Conservation (phyloP, 2,329 filamentous ascomycete genomes). For the Epichloe brachyelytri region DNA sequence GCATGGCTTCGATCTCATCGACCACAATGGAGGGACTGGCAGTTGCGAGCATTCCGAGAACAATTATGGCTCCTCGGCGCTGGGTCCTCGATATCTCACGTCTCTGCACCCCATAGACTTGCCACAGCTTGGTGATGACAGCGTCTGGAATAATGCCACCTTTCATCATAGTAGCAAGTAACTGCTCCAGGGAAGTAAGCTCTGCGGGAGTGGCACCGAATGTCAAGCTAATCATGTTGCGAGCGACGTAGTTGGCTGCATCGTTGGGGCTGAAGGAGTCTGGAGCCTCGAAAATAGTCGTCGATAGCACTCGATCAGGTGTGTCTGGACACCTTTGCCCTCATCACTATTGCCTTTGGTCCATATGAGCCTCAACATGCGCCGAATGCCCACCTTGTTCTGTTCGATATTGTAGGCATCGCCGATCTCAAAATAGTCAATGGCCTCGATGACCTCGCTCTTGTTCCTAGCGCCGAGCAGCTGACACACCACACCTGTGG, state of each 20-base stretch:
- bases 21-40: conserved; percentile 89
- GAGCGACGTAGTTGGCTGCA: conserved; percentile 85
- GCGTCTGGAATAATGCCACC: conserved; percentile 72
- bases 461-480: conserved; percentile 92
- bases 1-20: conserved; percentile 87
- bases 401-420: conserved; percentile 95
- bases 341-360: conserved; percentile 99
- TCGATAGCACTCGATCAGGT: conserved; percentile 94
- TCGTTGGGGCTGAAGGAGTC: conserved; percentile 80
- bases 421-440: conserved; percentile 93
- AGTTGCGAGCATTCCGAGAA: conserved; percentile 89
- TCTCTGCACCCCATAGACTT: conserved; percentile 90
- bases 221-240: conserved; percentile 98
- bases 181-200: conserved; percentile 85
- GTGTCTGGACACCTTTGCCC: conserved; percentile 92
- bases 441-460: conserved; percentile 95
- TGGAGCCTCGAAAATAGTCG: conserved; percentile 92
- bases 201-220: conserved; percentile 93
- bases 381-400: conserved; percentile 79
- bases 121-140: conserved; percentile 89
- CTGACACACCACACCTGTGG: conserved; percentile 70
- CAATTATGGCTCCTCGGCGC: conserved; percentile 84
- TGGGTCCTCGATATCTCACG: conserved; percentile 87
- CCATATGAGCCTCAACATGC: conserved; percentile 96
- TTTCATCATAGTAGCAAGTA: conserved; percentile 97